Percentiles rank a stretch among this genome's conserved stretches.
Conservation (phyloP, 768 basidiomycete genomes). For the Tremella fuciformis region DNA sequence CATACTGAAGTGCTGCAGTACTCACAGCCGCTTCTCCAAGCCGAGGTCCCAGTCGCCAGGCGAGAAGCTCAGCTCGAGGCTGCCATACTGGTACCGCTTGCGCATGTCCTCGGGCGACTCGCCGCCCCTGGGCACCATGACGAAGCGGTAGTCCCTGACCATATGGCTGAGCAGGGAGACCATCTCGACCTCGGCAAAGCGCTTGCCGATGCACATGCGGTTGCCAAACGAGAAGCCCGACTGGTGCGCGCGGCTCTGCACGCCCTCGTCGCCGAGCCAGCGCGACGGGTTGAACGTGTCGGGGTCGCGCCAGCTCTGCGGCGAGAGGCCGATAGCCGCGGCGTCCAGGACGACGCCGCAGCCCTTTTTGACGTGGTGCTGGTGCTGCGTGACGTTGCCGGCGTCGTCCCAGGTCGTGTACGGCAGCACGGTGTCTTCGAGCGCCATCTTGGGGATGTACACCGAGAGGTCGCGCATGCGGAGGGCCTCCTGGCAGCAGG, state of each 20-base stretch:
- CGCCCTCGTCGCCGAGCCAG: constrained; percentile 7
- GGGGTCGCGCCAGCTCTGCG: constrained; percentile 20
- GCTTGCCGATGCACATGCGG: constrained; percentile 31
- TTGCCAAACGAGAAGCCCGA: constrained; percentile 23
- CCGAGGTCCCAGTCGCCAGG: constrained; percentile 27
- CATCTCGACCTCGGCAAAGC: constrained; percentile 39
- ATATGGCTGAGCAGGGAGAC: constrained; percentile 22
- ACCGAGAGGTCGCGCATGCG: constrained; percentile 34
- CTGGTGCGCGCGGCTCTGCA: neutral
- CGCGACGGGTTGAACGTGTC: constrained; percentile 19
- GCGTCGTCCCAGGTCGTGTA: constrained; percentile 32
- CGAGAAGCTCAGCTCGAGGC: constrained; percentile 30
- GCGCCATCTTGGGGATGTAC: constrained; percentile 20
- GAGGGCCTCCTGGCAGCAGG: constrained; percentile 22
- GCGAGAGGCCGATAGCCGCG: constrained; percentile 21
- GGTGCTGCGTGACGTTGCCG: constrained; percentile 18
- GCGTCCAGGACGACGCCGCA: constrained; percentile 27
- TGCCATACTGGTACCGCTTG: constrained; percentile 26
- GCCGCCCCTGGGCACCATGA: constrained; percentile 11
- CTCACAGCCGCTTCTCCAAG: constrained; percentile 12
- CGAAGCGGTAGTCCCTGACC: constrained; percentile 16
- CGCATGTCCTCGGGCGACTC: constrained; percentile 27
- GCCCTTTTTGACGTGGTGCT: constrained; percentile 23
- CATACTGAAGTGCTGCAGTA: neutral
- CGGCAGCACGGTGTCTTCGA: constrained; percentile 21